Base-by-base conservation (phyloP, 257 asterid species). In the Coffea canephora region DNA sequence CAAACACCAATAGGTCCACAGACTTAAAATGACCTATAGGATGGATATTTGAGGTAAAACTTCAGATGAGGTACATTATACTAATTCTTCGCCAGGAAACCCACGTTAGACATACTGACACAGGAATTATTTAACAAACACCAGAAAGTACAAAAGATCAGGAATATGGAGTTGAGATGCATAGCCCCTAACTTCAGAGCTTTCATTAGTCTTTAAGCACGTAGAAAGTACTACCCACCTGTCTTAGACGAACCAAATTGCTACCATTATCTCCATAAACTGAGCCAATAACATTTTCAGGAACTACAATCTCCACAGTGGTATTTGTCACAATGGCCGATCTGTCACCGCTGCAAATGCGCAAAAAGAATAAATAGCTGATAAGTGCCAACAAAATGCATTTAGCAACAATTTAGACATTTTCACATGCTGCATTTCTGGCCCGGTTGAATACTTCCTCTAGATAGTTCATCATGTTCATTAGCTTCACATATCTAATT, bases 241-340 rank as follows among this genome's bases (percentile, higher is more conserved):
- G 91, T 87, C 91, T 85, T 64, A 93, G 85, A 76, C 88, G 91
- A 85, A 74, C 80, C 81, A 93, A 84, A 85, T 90, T 91, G 90
- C 85, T 84, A 36, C 90, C 91, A 67, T 91, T 81, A 77, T 89
- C 94, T 73, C 94, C 95, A 67, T 84, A 88, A 41, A 93, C 78
- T 75, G 89, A 90, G 82, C 86, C 85, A 55, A 91, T 77, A 52
- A 81, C 87, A 74, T 77, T 78, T 34, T 89, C 94, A 71, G 92
- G 88, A 80, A 91, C 88, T 77, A 75, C 83, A 74, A 93, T 82
- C 89, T 93, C 92, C 79, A 93, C 87, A 0, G 92, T 90, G 62
- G 91, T 87, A 79, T 88, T 91, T 65, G 83, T 85, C 85, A 84
- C 89, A 36, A 83, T 54, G 59, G 88, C 91, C 31, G 89, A 79